These are phyloP conservation scores for Fusarium lateritium DNA, from an alignment of 2,329 filamentous ascomycete genomes.

Conservation along the genomic window DNA sequence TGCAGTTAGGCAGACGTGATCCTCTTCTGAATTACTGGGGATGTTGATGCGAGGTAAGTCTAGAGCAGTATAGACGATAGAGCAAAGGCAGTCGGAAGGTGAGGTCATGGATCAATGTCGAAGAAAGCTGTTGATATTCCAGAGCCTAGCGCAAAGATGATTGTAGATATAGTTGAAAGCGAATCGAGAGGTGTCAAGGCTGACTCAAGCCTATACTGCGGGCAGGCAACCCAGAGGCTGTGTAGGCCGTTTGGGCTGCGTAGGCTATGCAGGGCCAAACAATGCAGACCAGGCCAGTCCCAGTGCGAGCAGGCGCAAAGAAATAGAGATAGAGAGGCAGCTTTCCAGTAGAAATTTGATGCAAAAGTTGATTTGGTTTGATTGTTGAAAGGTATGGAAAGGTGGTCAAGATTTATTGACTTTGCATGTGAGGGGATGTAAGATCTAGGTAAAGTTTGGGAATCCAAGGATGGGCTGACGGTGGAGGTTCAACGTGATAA, in stretches of 20 bases:
- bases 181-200: conserved; percentile 11
- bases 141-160: neutral
- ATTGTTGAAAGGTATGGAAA: neutral
- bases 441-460: conserved; percentile 9
- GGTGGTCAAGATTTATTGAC: neutral
- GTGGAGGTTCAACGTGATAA: neutral
- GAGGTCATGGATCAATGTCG: neutral
- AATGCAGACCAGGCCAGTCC: neutral
- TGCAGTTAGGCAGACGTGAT: conserved; percentile 1
- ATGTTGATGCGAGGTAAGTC: conserved; percentile 1
- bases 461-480: conserved; percentile 25
- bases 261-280: neutral
- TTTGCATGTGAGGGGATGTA: conserved; percentile 1
- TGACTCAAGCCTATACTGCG: conserved; percentile 11
- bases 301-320: neutral
- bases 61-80: conserved; percentile 4
- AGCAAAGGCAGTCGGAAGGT: neutral
- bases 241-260: conserved; percentile 1
- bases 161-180: neutral
- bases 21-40: neutral
- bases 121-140: neutral
- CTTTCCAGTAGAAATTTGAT: neutral
- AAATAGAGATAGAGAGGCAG: neutral
- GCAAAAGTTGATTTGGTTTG: neutral
- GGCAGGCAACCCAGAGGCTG: conserved; percentile 18